Evolutionary conservation across 805 yeast genomes (phyloP), one percentile per base, ranked within the genome.

Genomic region (Vanderwaltozyma polyspora): DNA sequence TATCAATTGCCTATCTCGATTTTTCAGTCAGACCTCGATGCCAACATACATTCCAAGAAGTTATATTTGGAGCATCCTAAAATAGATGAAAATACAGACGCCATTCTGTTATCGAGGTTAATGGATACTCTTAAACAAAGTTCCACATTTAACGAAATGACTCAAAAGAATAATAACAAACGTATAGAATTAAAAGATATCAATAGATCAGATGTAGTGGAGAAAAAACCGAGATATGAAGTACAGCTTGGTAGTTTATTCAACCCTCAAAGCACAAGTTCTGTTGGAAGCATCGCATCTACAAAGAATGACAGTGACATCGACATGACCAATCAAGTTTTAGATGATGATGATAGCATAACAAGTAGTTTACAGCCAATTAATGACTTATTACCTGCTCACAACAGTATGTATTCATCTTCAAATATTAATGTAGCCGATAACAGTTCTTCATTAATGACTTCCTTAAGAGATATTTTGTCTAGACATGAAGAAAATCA

Each of bases 71-170:
- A 34, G 11, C n/a, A 25, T 23, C 46, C 45, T 10, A 33, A 23
- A n/a, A 14, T 31, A 3, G 38, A 40, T 28, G 14, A 25, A 11
- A 16, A 33, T 3, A 33, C 35, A 10, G 49, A 46, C 18, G 19
- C 36, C 2, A 21, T 37, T 2, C 28, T 46, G 14, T 24, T 51
- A 11, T 39, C 39, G 11, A 41, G 40, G n/a, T 30, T 55, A 16
- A 25, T 47, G 2, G 55, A 49, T n/a, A 45, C 42, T 25, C 42
- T 54, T 39, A 42, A 43, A 25, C 54, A 49, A 31, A 43, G 49
- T 40, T 36, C 40, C 18, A 42, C 37, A n/a, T 41, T 43, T 23
- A 37, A 39, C 26, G 43, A 45, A 29, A 12, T 41, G 19, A 12
- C 28, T 12, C 25, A 35, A 24, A 37, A 29, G 9, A 32, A 31